Conservation (phyloP, 371 early-diverging fungal species). For the Saksenaea oblongispora region DNA sequence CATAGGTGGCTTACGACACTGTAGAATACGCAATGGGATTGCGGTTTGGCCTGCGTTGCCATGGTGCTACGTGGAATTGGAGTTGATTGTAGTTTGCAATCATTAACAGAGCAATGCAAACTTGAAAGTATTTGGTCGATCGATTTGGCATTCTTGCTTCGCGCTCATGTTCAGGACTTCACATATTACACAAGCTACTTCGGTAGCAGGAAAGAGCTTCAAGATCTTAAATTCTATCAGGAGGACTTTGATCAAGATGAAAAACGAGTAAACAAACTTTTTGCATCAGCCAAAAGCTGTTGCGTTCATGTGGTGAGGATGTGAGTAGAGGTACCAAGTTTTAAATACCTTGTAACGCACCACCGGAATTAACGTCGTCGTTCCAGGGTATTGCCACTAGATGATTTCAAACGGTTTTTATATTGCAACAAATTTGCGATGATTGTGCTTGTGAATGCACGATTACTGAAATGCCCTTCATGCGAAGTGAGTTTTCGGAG, state of each 20-base stretch:
- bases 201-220: conserved; percentile 73
- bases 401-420: conserved; percentile 79
- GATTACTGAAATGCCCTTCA: conserved; percentile 54
- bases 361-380: not conserved
- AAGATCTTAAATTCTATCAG: conserved; percentile 66
- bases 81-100: conserved; percentile 35
- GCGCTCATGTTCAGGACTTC: conserved; percentile 69
- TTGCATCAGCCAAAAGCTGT: conserved; percentile 66
- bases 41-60: conserved; percentile 78
- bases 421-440: conserved; percentile 67
- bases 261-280: conserved; percentile 67
- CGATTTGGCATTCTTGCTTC: conserved; percentile 73
- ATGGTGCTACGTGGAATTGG: conserved; percentile 69
- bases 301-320: conserved; percentile 70
- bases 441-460: conserved; percentile 71
- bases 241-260: conserved; percentile 67
- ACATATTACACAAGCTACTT: conserved; percentile 82
- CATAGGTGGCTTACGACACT: not conserved
- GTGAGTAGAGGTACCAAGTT: conserved; percentile 23
- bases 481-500: conserved; percentile 41
- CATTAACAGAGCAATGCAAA: conserved; percentile 39
- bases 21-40: conserved; percentile 68
- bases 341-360: not conserved
- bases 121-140: conserved; percentile 80
- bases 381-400: conserved; percentile 61